Base-by-base conservation (phyloP, 208 protist species). In the Leishmania gerbilli region DNA sequence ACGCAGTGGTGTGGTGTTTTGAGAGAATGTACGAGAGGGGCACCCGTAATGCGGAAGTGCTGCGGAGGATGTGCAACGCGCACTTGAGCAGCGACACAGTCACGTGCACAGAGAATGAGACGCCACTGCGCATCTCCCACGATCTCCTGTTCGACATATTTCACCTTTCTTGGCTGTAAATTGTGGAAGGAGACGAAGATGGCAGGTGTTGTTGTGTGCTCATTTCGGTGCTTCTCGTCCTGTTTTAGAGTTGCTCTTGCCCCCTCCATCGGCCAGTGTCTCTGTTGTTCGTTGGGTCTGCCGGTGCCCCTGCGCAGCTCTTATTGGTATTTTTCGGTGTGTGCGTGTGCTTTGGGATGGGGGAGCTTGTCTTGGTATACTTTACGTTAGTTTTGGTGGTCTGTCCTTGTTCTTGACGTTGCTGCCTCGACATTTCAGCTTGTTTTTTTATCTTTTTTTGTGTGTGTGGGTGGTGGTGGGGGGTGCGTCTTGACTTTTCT, bases 1-100 rank as follows among this genome's bases (percentile, higher is more conserved):
- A 81, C 71, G 51, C 21, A 71, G 15, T 27, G 71, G 37, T 31
- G 53, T 56, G 34, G 34, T 65, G 34, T 53, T 75, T 75, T 77
- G 71, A 58, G 40, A 31, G 24, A 53, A 7, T 40, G 40, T 37
- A 34, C 27, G 24, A 8, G 27, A 31, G 40, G 11, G 27, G 24
- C 27, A 21, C 24, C 42, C 31, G 19, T 49, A 55, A 19, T 34
- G 9, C 69, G 13, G 49, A 11, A 47, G 45, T 27, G 69, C 69
- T 34, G 45, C 24, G 21, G 69, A 74, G 19, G 69, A 74, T 34
- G 69, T 13, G 11, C 69, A 37, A 1, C 42, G 45, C 69, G 69
- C 27, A 19, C 45, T 71, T 47, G 40, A 71, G 40, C 37, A 47
- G 40, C 67, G 40, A 34, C 45, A 34, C 69, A 37, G 8, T 2